Percentiles rank a stretch among this genome's conserved stretches.
Conservation (phyloP, 805 yeast species). For the Komagataella populi region DNA sequence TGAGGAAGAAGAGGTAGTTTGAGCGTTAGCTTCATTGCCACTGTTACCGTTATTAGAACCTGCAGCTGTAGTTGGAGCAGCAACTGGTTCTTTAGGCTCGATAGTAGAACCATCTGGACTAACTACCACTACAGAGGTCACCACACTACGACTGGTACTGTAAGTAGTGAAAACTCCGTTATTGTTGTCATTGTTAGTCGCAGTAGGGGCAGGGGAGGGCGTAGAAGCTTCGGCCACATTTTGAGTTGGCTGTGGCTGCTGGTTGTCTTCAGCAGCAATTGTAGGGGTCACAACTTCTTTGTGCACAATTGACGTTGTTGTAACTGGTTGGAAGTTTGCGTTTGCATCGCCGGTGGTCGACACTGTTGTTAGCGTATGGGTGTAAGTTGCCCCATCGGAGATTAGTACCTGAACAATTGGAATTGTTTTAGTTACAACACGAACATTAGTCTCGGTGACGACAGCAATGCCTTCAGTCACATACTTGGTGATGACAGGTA, state of each 20-base stretch:
- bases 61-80: slow-evolving; percentile 5
- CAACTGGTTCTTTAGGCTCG: slow-evolving; percentile 3
- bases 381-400: slow-evolving; percentile 37
- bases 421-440: slow-evolving; percentile 32
- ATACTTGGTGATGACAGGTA: slow-evolving; percentile 13
- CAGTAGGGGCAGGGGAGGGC: slow-evolving; percentile 8
- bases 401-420: slow-evolving; percentile 41
- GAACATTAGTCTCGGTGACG: slow-evolving; percentile 17
- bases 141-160: slow-evolving; percentile 7
- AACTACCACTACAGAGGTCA: slow-evolving; percentile 6
- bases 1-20: slow-evolving; percentile 5
- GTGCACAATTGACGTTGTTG: slow-evolving; percentile 7
- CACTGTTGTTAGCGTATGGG: slow-evolving; percentile 28
- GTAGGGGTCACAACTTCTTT: slow-evolving; percentile 6
- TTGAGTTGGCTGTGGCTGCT: slow-evolving; percentile 4
- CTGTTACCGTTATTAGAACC: slow-evolving; percentile 7
- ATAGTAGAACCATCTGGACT: slow-evolving; percentile 5
- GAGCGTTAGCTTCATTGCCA: slow-evolving; percentile 5
- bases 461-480: slow-evolving; percentile 20
- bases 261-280: slow-evolving; percentile 3
- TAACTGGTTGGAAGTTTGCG: slow-evolving; percentile 6
- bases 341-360: slow-evolving; percentile 14
- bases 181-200: slow-evolving; percentile 1
- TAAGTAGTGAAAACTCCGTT: not conserved
- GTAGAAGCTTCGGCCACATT: slow-evolving; percentile 6